Evolutionary conservation across 2,329 filamentous ascomycete species (phyloP).

Genomic region (Pseudogymnoascus sp.): DNA sequence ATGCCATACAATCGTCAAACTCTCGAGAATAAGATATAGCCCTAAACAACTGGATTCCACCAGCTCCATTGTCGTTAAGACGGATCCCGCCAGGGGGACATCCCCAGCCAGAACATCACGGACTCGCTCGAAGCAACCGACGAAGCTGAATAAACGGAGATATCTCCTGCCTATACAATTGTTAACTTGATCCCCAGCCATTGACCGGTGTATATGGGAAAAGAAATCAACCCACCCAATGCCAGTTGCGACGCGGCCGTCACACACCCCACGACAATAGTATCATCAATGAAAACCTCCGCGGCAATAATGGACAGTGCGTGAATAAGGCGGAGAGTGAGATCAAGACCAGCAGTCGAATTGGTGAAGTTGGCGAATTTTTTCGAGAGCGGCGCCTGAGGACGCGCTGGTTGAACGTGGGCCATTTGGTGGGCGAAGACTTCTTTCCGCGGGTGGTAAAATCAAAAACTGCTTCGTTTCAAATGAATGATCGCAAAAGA

Average conservation of each 20-base stretch:
- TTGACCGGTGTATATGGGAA: background rate
- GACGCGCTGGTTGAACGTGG: background rate
- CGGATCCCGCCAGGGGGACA: background rate
- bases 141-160: constrained; percentile 12
- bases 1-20: constrained; percentile 1
- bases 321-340: constrained; percentile 20
- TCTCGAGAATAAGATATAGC: constrained; percentile 3
- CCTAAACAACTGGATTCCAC: constrained; percentile 2
- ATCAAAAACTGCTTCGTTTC: background rate
- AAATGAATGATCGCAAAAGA: background rate
- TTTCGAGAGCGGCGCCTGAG: constrained; percentile 15
- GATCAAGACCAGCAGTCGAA: constrained; percentile 19
- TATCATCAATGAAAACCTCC: background rate
- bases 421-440: background rate
- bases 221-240: background rate
- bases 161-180: constrained; percentile 12
- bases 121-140: constrained; percentile 11
- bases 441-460: background rate
- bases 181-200: background rate
- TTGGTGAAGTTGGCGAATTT: constrained; percentile 22
- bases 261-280: background rate
- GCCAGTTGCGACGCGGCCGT: background rate
- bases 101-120: constrained; percentile 1
- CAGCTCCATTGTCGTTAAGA: background rate
- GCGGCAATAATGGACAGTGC: constrained; percentile 14